These are phyloP conservation scores for Kwoniella mangroviensis DNA, from an alignment of 768 basidiomycete species.

Conservation along the genomic window DNA sequence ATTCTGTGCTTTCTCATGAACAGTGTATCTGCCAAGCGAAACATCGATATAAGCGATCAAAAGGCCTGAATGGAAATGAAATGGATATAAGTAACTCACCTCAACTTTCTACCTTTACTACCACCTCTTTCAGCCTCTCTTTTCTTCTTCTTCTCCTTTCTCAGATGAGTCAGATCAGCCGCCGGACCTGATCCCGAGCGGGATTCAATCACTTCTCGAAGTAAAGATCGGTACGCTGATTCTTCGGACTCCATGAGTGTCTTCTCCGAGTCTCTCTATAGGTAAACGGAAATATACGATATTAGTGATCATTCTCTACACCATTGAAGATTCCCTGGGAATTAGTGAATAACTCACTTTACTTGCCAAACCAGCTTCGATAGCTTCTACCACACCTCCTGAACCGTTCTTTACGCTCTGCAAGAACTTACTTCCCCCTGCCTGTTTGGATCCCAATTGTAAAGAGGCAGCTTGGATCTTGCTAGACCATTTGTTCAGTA, in stretches of 20 bases:
- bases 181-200: constrained; percentile 32
- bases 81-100: constrained; percentile 63
- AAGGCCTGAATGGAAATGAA: not conserved
- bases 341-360: constrained; percentile 36
- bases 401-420: constrained; percentile 57
- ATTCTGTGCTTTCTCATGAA: constrained; percentile 94
- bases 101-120: constrained; percentile 90
- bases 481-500: constrained; percentile 89
- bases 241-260: constrained; percentile 50
- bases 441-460: constrained; percentile 64
- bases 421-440: constrained; percentile 63
- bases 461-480: constrained; percentile 94
- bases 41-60: not conserved
- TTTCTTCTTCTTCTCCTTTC: constrained; percentile 66
- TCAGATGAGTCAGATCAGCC: constrained; percentile 41
- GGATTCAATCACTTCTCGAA: constrained; percentile 88
- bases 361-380: constrained; percentile 70
- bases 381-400: constrained; percentile 67
- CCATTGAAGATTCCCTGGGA: not conserved
- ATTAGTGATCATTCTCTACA: not conserved
- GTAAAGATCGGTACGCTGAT: constrained; percentile 78
- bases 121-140: constrained; percentile 86
- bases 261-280: constrained; percentile 34
- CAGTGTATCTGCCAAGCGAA: constrained; percentile 69
- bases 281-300: not conserved